These are phyloP conservation scores for Cytospora leucostoma DNA, from an alignment of 2,329 filamentous ascomycete genomes.

Conservation along the genomic window DNA sequence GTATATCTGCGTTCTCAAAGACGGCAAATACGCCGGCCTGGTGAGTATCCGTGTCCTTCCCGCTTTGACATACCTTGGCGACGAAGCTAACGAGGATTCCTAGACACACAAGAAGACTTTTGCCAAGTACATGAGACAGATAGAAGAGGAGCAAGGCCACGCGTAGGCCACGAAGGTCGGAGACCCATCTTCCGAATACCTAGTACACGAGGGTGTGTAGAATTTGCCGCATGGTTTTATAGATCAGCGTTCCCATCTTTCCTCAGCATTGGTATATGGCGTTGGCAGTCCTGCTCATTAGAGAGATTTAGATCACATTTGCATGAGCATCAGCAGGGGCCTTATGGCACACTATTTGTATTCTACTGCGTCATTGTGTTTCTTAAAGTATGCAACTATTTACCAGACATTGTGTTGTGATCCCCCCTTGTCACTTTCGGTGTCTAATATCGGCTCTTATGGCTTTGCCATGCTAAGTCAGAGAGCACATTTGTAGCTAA, in stretches of 20 bases:
- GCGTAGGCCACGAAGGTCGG: neutral
- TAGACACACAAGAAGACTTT: slow-evolving; percentile 94
- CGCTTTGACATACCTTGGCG: neutral
- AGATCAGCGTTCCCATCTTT: neutral
- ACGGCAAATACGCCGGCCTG: slow-evolving; percentile 86
- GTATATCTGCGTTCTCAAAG: slow-evolving; percentile 84
- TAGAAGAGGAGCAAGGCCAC: slow-evolving; percentile 57
- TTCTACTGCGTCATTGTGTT: neutral
- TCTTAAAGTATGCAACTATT: neutral
- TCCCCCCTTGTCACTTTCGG: too few species aligned
- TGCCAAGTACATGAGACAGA: slow-evolving; percentile 87
- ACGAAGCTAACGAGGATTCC: slow-evolving; percentile 25
- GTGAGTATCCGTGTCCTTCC: slow-evolving; percentile 54
- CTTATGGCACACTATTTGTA: neutral
- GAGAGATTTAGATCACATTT: neutral
- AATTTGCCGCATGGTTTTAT: neutral
- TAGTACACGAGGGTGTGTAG: neutral
- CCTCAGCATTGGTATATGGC: neutral
- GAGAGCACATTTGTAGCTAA: too few species aligned
- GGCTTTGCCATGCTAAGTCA: too few species aligned
- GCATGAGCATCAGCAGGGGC: neutral
- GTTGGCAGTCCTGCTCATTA: neutral
- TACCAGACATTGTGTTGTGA: neutral
- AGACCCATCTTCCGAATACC: neutral
- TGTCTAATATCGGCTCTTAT: too few species aligned